Base-by-base conservation (phyloP, 2,329 filamentous ascomycete species). In the Pseudogymnoascus sp. region DNA sequence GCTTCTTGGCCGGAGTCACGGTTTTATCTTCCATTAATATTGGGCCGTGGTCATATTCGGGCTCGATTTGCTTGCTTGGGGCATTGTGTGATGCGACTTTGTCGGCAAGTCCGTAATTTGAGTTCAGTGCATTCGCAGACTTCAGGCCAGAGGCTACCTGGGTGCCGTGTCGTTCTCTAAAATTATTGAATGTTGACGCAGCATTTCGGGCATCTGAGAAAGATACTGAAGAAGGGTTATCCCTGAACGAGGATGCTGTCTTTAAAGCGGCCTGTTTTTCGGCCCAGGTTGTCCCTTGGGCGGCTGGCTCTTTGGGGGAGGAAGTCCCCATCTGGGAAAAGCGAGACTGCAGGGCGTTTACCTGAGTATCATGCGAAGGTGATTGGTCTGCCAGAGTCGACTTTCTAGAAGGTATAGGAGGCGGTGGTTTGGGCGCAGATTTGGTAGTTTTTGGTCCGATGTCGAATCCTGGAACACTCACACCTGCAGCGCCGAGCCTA, bases 391-490 rank as follows among this genome's bases (percentile, higher is more conserved):
- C 64, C 6, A 53, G 59, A n/a, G 60, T 33, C 26, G 44, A 19
- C 5, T 26, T 40, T 65, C 63, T 62, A 19, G 68, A 63, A 61
- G 70, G 68, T 29, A 71, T 64, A 61, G 70, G 69, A 63, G 71
- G 17, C 38, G 71, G 62, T 40, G 76, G 56, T 71, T 74, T 75
- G 77, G 21, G 35, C 38, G 73, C 64, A 71, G 74, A 65, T 23
- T 70, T 66, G 44, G 65, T 61, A 23, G 69, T 65, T 62, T 70
- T 65, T 64, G 69, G 71, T 2, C 82, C 83, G 65, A 89, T 88
- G 15, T 83, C 83, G 38, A 90, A 78, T 0, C 80, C 84, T n/a
- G 87, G 83, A 0, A 90, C 85, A 3, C 83, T 85, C 4, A 90
- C 77, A 11, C 87, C 88, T 19, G 87, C 84, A 66, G 81, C 79